phyloP scores from a whole-genome alignment of 768 basidiomycete species.

The Macrolepiota albuminosa region DNA sequence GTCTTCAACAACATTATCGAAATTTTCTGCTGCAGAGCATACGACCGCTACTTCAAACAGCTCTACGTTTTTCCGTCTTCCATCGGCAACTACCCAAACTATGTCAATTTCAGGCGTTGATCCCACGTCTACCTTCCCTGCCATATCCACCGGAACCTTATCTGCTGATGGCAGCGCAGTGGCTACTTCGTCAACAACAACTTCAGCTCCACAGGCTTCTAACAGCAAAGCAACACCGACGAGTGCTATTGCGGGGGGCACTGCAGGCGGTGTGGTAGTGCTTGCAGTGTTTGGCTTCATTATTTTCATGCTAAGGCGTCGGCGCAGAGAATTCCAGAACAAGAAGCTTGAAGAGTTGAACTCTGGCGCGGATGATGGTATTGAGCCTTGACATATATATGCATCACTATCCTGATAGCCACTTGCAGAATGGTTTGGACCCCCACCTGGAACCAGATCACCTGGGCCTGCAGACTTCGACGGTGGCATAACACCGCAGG shows the following conservation, averaged over 20 bases:
- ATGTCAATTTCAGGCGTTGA: not conserved
- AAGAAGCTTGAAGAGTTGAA: not conserved
- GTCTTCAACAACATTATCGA: not conserved
- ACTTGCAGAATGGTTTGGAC: slow-evolving; percentile 6
- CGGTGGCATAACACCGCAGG: not conserved
- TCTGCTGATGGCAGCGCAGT: not conserved
- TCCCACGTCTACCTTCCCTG: not conserved
- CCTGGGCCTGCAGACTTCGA: slow-evolving; percentile 6
- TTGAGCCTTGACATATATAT: not conserved
- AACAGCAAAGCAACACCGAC: not conserved
- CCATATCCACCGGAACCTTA: not conserved
- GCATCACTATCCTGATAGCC: not conserved
- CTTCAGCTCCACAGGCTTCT: not conserved
- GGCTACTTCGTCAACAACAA: not conserved
- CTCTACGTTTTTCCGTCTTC: not conserved
- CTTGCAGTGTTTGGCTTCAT: not conserved
- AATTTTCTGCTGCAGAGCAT: not conserved
- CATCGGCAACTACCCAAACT: not conserved
- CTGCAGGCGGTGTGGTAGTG: not conserved
- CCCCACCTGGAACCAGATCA: slow-evolving; percentile 6
- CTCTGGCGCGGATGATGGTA: slow-evolving; percentile 1
- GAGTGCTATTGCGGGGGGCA: slow-evolving; percentile 1
- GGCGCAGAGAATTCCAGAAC: not conserved
- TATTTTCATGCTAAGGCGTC: slow-evolving; percentile 1
- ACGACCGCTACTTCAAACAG: not conserved